A percentile compares a stretch with the other conserved stretches of the same genome.
These are phyloP conservation scores for Cladophialophora yegresii DNA, from an alignment of 2,329 filamentous ascomycete genomes.

Conservation along the genomic window DNA sequence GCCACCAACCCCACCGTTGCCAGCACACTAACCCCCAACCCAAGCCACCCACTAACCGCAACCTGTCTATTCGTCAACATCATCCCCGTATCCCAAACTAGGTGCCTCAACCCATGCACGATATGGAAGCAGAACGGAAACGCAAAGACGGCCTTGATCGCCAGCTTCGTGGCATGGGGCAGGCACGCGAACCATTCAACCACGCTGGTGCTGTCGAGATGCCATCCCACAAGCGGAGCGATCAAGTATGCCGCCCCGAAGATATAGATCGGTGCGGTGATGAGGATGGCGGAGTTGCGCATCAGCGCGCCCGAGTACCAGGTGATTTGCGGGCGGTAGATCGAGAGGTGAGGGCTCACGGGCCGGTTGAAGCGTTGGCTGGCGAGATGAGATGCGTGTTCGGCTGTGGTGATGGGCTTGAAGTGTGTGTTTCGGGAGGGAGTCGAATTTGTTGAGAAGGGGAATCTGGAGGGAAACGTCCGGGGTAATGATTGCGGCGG, in stretches of 20 bases:
- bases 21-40: slow-evolving; percentile 19
- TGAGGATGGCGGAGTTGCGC: slow-evolving; percentile 73
- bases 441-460: not conserved
- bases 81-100: slow-evolving; percentile 67
- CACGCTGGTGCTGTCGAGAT: slow-evolving; percentile 64
- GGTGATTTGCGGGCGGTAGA: slow-evolving; percentile 85
- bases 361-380: slow-evolving; percentile 79
- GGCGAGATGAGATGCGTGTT: slow-evolving; percentile 65
- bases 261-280: slow-evolving; percentile 74
- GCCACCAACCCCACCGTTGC: slow-evolving; percentile 22
- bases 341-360: slow-evolving; percentile 77
- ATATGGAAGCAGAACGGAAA: slow-evolving; percentile 68
- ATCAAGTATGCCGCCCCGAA: slow-evolving; percentile 79
- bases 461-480: not conserved
- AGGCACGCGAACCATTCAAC: slow-evolving; percentile 65
- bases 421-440: not conserved
- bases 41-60: slow-evolving; percentile 64
- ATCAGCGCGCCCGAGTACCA: slow-evolving; percentile 76
- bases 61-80: slow-evolving; percentile 65
- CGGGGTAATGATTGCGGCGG: too few relatives aligned
- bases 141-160: slow-evolving; percentile 61
- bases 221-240: slow-evolving; percentile 71
- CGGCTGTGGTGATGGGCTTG: slow-evolving; percentile 52
- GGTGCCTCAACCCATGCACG: slow-evolving; percentile 68
- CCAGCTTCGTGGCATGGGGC: slow-evolving; percentile 60